These are phyloP conservation scores for Trypanosoma melophagium DNA, from an alignment of 208 protist species.

Conservation along the genomic window DNA sequence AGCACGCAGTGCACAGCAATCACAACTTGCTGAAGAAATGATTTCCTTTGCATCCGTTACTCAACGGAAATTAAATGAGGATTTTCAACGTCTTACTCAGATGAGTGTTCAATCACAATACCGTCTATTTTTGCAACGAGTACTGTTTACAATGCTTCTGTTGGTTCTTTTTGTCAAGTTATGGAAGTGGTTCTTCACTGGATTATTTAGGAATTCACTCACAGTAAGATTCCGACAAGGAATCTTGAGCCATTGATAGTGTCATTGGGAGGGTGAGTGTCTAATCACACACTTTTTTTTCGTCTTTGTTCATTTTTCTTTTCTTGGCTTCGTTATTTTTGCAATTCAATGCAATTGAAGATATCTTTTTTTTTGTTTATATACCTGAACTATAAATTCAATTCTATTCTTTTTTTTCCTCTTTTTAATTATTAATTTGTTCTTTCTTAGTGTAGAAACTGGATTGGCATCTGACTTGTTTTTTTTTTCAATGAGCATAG, in stretches of 20 bases:
- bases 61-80: slow-evolving; percentile 85
- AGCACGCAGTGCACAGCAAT: slow-evolving; percentile 86
- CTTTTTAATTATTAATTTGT: background rate
- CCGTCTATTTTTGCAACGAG: slow-evolving; percentile 74
- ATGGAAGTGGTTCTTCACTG: slow-evolving; percentile 70
- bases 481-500: background rate
- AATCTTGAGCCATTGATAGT: slow-evolving; percentile 42
- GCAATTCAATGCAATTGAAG: too few species aligned
- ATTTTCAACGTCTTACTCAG: slow-evolving; percentile 87
- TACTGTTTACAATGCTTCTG: slow-evolving; percentile 44
- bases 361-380: background rate
- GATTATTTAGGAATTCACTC: slow-evolving; percentile 70
- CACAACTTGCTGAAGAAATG: slow-evolving; percentile 88
- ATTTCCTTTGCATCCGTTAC: slow-evolving; percentile 78
- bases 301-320: slow-evolving; percentile 14
- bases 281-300: slow-evolving; percentile 8
- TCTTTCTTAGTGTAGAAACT: background rate
- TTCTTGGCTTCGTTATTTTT: background rate
- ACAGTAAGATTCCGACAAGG: slow-evolving; percentile 67
- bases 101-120: slow-evolving; percentile 77
- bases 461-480: background rate
- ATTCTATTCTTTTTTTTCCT: slow-evolving; percentile 6
- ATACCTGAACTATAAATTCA: background rate
- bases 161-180: slow-evolving; percentile 78
- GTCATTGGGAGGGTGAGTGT: background rate